Percentiles rank a stretch among this genome's conserved stretches.
These are phyloP conservation scores for Boletus rubescentipes DNA, from an alignment of 768 basidiomycete genomes.

Conservation along the genomic window DNA sequence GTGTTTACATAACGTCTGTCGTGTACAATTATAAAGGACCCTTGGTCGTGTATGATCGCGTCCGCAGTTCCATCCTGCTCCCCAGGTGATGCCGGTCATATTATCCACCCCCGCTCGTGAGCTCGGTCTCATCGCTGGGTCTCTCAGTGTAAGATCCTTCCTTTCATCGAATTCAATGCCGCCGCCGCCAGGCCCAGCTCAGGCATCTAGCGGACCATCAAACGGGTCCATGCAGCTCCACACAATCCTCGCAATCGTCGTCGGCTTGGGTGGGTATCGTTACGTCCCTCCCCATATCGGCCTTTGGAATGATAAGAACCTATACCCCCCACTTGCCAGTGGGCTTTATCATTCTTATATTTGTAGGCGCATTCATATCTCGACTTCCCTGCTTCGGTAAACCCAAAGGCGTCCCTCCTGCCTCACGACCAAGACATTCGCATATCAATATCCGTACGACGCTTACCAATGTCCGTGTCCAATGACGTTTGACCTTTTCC, in stretches of 20 bases:
- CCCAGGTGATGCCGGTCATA: neutral
- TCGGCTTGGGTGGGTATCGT: conserved; percentile 13
- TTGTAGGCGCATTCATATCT: neutral
- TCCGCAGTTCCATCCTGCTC: neutral
- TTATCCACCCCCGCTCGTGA: neutral
- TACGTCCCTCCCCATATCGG: neutral
- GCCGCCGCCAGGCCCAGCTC: neutral
- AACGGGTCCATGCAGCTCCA: conserved; percentile 1
- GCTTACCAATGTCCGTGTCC: neutral
- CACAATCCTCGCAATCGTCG: conserved; percentile 11
- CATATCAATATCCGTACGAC: neutral
- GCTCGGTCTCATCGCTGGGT: neutral
- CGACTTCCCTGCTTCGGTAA: neutral
- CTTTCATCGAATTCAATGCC: neutral
- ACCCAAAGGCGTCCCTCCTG: neutral
- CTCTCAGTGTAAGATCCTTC: neutral
- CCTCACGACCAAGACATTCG: neutral
- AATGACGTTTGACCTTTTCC: neutral
- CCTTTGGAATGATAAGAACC: neutral
- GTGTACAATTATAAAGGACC: conserved; percentile 5
- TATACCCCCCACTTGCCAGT: neutral
- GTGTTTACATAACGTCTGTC: too few species aligned
- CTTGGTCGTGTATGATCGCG: neutral
- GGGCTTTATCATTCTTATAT: conserved; percentile 12
- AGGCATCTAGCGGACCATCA: neutral